These are phyloP conservation scores for Acorus calamus DNA, from an alignment of 106 monocot species.

Conservation along the genomic window DNA sequence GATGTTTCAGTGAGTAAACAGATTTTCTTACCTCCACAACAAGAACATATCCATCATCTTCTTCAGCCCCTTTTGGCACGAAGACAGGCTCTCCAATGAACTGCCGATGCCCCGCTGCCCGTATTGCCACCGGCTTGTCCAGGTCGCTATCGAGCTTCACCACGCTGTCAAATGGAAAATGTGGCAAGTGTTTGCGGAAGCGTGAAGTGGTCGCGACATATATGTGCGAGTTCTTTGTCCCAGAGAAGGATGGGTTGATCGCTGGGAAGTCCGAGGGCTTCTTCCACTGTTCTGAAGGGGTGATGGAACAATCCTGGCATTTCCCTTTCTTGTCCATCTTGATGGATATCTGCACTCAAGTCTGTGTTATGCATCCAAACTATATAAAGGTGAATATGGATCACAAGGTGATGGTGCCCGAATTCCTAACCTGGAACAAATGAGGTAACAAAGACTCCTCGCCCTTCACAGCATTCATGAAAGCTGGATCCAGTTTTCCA, in stretches of 20 bases:
- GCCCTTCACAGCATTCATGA: conserved; percentile 45
- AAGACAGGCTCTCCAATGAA: conserved; percentile 86
- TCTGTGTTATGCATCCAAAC: too few species aligned
- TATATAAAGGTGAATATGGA: too few species aligned
- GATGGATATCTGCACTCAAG: conserved; percentile 34
- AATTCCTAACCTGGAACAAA: conserved; percentile 30
- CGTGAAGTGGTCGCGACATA: conserved; percentile 51
- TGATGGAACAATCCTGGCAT: conserved; percentile 12
- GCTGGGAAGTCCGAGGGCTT: conserved; percentile 68
- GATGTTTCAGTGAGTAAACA: too few species aligned
- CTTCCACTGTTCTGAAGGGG: conserved; percentile 28
- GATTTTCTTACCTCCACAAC: conserved; percentile 56
- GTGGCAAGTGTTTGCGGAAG: conserved; percentile 37
- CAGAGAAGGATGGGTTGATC: conserved; percentile 51
- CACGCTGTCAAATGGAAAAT: conserved; percentile 77
- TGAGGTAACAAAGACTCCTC: conserved; percentile 44
- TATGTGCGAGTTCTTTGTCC: conserved; percentile 32
- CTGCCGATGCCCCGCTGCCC: conserved; percentile 43
- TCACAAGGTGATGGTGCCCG: too few species aligned
- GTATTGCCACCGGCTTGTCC: conserved; percentile 30
- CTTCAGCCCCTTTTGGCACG: conserved; percentile 29
- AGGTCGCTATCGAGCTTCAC: conserved; percentile 30
- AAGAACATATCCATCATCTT: conserved; percentile 79
- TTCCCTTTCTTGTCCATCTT: conserved; percentile 29
- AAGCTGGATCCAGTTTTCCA: conserved; percentile 52